phyloP scores from a whole-genome alignment of 768 basidiomycete species.

The Fistulinella prunicolor region DNA sequence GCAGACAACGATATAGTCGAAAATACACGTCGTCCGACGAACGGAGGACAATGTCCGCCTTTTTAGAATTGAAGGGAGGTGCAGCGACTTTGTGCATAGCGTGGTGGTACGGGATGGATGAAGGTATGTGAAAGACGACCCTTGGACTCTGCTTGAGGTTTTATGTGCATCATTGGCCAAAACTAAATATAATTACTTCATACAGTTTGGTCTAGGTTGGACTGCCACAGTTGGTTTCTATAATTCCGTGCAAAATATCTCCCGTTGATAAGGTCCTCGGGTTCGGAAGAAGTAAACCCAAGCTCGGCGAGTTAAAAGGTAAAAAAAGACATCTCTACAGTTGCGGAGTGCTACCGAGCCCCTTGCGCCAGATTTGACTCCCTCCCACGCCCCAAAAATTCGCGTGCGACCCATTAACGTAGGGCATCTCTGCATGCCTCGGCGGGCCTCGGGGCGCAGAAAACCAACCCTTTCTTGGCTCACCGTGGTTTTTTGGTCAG shows the following conservation, averaged over 20 bases:
- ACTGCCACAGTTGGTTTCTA: too few relatives aligned
- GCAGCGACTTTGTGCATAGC: conserved; percentile 22
- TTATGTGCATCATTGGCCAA: conserved; percentile 7
- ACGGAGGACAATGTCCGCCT: conserved; percentile 49
- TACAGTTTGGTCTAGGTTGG: too few relatives aligned
- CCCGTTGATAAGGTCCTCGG: conserved; percentile 5
- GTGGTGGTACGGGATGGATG: neutral
- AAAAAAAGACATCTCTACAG: neutral
- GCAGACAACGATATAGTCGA: conserved; percentile 23
- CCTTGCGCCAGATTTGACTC: neutral
- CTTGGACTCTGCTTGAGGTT: neutral
- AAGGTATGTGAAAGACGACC: neutral
- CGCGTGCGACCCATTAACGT: too few relatives aligned
- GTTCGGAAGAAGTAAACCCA: neutral
- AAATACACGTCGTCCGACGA: conserved; percentile 43
- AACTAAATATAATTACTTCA: too few relatives aligned
- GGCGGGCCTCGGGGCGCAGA: too few relatives aligned
- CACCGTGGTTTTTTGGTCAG: too few relatives aligned
- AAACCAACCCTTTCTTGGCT: too few relatives aligned
- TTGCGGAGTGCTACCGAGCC: neutral
- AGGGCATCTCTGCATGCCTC: too few relatives aligned
- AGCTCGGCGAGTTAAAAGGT: neutral
- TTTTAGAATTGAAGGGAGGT: conserved; percentile 45
- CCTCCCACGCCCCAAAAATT: conserved; percentile 7
- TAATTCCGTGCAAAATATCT: conserved; percentile 2